Evolutionary conservation across 2,329 filamentous ascomycete species (phyloP), one percentile per base, ranked within the genome.

Genomic region (Paraconiothyrium sp.): DNA sequence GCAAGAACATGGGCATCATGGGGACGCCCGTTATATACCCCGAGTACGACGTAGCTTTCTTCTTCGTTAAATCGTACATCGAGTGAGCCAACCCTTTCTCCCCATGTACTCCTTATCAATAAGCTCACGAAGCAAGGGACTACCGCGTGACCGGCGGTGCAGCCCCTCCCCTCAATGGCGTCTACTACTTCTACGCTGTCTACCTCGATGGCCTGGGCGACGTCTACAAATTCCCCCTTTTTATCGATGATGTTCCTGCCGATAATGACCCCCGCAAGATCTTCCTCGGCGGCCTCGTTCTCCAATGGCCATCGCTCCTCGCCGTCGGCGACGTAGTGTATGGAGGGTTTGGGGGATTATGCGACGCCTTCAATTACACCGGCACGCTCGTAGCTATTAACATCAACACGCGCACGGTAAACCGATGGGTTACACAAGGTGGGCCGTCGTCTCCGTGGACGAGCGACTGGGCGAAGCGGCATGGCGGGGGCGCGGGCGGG

Each of bases 361-460:
- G 85, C 54, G 85, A 86, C 27, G 79, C 83, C 58, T 87, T 83
- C 70, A 85, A 87, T 67, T 86, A 86, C 63, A 86, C 84, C 1
- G 67, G 68, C n/a, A 59, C 58, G 2, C 34, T 71, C n/a, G 64
- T 71, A 1, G 64, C 67, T 27, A 60, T 69, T 6, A 66, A 70
- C 27, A 57, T 71, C 14, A 60, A 60, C 2, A 66, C 63, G 9
- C 57, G 61, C 16, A 58, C 37, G 37, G 56, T 59, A 13, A 64
- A 68, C 51, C 62, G 60, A 2, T 69, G 67, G 67, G 62, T 61
- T 1, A 69, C 67, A 22, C 61, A 65, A 48, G 66, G 64, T 4
- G 66, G 67, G 8, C 59, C 63, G 0, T 20, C 34, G 4, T 67
- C 66, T n/a, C 0, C 41, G 20, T 66, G 64, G 13, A 63, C 58